Evolutionary conservation across 371 early-diverging fungal genomes (phyloP).

Genomic region (Coemansia sp.): DNA sequence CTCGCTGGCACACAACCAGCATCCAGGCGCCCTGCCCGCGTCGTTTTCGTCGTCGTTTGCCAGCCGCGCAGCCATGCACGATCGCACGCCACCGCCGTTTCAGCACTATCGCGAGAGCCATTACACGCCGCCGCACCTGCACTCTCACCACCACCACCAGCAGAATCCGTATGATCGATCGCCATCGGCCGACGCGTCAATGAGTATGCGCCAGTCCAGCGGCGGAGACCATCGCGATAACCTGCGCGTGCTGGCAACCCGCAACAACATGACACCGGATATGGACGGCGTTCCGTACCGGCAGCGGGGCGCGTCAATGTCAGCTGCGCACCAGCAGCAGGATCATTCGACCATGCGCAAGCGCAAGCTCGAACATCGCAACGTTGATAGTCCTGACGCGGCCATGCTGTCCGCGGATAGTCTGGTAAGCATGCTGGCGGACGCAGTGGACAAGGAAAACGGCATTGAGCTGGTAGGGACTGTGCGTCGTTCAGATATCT

Average conservation of each 20-base stretch:
- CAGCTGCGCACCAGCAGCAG: neutral
- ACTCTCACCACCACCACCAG: neutral
- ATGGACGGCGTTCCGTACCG: neutral
- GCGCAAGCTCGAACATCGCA: conserved; percentile 8
- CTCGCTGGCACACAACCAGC: neutral
- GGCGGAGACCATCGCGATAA: conserved; percentile 1
- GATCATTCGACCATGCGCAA: neutral
- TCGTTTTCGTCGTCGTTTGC: conserved; percentile 1
- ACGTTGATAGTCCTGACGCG: neutral
- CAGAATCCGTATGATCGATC: conserved; percentile 1
- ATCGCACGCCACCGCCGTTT: conserved; percentile 1
- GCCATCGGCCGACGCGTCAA: neutral
- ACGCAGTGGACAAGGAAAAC: conserved; percentile 5
- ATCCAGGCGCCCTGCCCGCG: neutral
- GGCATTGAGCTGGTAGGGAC: conserved; percentile 23
- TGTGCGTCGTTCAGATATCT: conserved; percentile 27
- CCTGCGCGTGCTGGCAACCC: conserved; percentile 4
- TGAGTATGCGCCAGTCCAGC: conserved; percentile 1
- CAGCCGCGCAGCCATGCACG: neutral
- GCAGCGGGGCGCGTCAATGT: neutral
- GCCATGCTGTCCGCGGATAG: neutral
- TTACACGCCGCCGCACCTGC: no score
- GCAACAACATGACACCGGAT: neutral
- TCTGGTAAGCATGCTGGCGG: neutral
- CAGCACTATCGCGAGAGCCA: neutral